Percentiles rank a stretch among this genome's conserved stretches.
These are phyloP conservation scores for Didymella pomorum DNA, from an alignment of 2,329 filamentous ascomycete genomes.

Conservation along the genomic window DNA sequence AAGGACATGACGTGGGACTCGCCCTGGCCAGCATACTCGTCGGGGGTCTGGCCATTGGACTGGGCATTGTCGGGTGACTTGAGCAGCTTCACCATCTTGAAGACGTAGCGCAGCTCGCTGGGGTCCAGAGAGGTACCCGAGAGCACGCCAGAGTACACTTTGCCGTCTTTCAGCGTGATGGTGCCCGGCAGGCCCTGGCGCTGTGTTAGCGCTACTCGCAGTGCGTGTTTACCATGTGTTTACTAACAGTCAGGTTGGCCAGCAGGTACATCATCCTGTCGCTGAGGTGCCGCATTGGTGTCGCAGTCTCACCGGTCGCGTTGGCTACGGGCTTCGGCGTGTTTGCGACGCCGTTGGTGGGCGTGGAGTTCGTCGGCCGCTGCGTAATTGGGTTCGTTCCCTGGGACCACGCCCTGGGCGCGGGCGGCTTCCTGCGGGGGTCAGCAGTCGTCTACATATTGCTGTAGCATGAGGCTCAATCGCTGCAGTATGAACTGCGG, in stretches of 20 bases:
- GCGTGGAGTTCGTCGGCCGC: conserved; percentile 57
- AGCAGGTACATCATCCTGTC: conserved; percentile 67
- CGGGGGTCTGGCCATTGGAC: conserved; percentile 56
- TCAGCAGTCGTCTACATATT: conserved; percentile 35
- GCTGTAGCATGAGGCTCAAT: neutral
- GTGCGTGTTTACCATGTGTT: neutral
- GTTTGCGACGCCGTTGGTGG: conserved; percentile 63
- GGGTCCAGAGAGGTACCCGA: conserved; percentile 63
- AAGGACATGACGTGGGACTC: conserved; percentile 65
- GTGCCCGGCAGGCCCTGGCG: conserved; percentile 61
- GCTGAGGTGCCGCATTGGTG: conserved; percentile 65
- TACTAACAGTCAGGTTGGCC: conserved; percentile 65
- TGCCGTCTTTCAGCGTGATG: conserved; percentile 67
- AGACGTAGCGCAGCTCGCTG: conserved; percentile 62
- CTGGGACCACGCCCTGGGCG: conserved; percentile 68
- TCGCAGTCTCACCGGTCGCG: conserved; percentile 58
- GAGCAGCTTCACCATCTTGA: conserved; percentile 71
- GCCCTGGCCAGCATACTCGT: conserved; percentile 58
- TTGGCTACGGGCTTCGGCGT: conserved; percentile 53
- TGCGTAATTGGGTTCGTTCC: conserved; percentile 68
- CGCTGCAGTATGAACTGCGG: neutral
- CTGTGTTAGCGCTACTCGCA: conserved; percentile 20
- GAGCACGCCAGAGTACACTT: conserved; percentile 68
- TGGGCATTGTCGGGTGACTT: conserved; percentile 52
- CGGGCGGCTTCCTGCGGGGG: conserved; percentile 57